These are phyloP conservation scores for Corylus americana DNA, from an alignment of 306 rosid genomes.

Conservation along the genomic window DNA sequence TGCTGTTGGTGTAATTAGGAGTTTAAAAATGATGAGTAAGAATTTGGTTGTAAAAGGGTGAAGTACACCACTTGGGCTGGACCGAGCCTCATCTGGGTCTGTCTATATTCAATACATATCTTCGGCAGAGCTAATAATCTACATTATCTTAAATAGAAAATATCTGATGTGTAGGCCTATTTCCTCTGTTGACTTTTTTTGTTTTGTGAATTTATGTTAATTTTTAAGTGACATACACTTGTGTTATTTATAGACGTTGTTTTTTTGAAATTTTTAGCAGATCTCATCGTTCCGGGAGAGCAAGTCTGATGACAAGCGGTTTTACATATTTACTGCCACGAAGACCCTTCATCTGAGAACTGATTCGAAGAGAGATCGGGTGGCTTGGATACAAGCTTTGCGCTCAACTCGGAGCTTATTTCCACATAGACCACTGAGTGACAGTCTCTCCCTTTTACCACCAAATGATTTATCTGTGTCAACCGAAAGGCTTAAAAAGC, in stretches of 20 bases:
- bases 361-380: slow-evolving; percentile 77
- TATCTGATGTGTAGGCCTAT: not conserved
- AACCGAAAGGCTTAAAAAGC: slow-evolving; percentile 69
- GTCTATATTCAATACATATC: not conserved
- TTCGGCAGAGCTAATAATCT: not conserved
- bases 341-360: slow-evolving; percentile 97
- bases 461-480: slow-evolving; percentile 68
- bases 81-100: not conserved
- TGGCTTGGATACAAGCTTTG: slow-evolving; percentile 89
- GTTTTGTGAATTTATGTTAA: not conserved
- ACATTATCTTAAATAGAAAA: not conserved
- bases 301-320: slow-evolving; percentile 83
- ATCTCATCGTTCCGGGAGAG: slow-evolving; percentile 89
- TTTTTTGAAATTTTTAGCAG: slow-evolving; percentile 34
- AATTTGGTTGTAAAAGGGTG: not conserved
- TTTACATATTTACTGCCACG: slow-evolving; percentile 86
- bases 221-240: not conserved
- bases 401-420: slow-evolving; percentile 66
- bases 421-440: slow-evolving; percentile 49
- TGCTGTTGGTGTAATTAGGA: not conserved
- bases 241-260: slow-evolving; percentile 1
- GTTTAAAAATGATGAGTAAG: not conserved
- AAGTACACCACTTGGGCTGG: not conserved
- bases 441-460: slow-evolving; percentile 52
- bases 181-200: not conserved